phyloP scores from a whole-genome alignment of 108 stramenopile species.

The Skeletonema marinoi region DNA sequence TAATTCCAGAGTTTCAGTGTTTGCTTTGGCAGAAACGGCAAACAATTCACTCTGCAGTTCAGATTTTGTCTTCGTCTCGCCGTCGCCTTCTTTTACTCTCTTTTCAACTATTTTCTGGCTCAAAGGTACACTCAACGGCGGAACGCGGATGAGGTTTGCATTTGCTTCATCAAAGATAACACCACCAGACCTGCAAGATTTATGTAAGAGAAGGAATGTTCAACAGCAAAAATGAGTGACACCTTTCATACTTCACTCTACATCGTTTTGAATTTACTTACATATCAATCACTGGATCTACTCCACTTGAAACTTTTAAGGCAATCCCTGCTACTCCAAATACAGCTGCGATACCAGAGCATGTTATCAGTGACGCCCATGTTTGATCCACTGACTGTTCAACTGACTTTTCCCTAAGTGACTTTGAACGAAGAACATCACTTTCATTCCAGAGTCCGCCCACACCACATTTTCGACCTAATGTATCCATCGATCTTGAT shows the following conservation, averaged over 20 bases:
- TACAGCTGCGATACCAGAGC: slow-evolving; percentile 79
- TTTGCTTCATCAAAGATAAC: slow-evolving; percentile 40
- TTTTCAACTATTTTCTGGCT: slow-evolving; percentile 72
- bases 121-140: slow-evolving; percentile 67
- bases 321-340: slow-evolving; percentile 78
- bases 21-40: slow-evolving; percentile 58
- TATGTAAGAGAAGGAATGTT: not conserved
- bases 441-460: slow-evolving; percentile 82
- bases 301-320: slow-evolving; percentile 64
- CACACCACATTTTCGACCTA: slow-evolving; percentile 82
- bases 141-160: slow-evolving; percentile 54
- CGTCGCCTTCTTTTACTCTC: slow-evolving; percentile 52
- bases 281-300: slow-evolving; percentile 70
- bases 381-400: slow-evolving; percentile 73
- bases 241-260: too few relatives aligned
- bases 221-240: not conserved
- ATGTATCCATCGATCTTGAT: slow-evolving; percentile 80
- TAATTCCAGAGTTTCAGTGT: slow-evolving; percentile 50
- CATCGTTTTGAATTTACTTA: slow-evolving; percentile 22
- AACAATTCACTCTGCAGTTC: slow-evolving; percentile 68
- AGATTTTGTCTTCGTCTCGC: slow-evolving; percentile 53
- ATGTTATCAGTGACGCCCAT: slow-evolving; percentile 64
- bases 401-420: slow-evolving; percentile 74
- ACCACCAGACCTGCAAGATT: slow-evolving; percentile 60
- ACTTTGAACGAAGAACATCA: slow-evolving; percentile 55